These are phyloP conservation scores for Artemisia argyi DNA, from an alignment of 129 eudicot genomes.

Conservation along the genomic window DNA sequence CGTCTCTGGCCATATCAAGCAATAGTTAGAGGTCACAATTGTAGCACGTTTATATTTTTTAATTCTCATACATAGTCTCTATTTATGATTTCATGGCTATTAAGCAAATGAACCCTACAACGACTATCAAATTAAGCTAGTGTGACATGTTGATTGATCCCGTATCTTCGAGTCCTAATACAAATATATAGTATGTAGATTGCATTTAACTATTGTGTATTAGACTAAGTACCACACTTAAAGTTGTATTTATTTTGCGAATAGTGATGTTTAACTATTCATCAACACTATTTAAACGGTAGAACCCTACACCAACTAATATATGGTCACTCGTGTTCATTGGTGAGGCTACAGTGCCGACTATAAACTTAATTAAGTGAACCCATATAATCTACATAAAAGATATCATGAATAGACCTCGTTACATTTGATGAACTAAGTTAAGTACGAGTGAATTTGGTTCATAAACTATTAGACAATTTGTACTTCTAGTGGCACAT, in stretches of 20 bases:
- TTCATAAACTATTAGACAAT: too few species aligned
- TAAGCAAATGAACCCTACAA: conserved; percentile 22
- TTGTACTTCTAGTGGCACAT: too few species aligned
- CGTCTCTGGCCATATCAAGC: conserved; percentile 2
- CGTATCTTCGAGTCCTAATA: too few species aligned
- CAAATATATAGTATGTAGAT: too few species aligned
- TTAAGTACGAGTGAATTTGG: neutral
- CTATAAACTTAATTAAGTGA: neutral
- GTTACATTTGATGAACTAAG: neutral
- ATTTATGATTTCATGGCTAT: conserved; percentile 3
- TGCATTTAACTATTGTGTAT: too few species aligned
- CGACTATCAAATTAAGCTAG: conserved; percentile 7
- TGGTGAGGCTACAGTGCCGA: too few species aligned
- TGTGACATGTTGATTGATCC: neutral
- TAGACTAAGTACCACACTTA: too few species aligned
- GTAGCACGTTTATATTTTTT: neutral
- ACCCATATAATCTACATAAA: neutral
- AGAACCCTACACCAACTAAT: too few species aligned
- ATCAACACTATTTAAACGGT: too few species aligned
- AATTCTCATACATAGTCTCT: neutral
- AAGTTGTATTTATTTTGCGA: too few species aligned
- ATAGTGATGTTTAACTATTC: too few species aligned
- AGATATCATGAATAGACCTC: conserved; percentile 17
- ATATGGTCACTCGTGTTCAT: too few species aligned
- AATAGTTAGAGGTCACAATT: neutral